Conservation (phyloP, 2,329 filamentous ascomycete species). For the Xylariaceae sp. region DNA sequence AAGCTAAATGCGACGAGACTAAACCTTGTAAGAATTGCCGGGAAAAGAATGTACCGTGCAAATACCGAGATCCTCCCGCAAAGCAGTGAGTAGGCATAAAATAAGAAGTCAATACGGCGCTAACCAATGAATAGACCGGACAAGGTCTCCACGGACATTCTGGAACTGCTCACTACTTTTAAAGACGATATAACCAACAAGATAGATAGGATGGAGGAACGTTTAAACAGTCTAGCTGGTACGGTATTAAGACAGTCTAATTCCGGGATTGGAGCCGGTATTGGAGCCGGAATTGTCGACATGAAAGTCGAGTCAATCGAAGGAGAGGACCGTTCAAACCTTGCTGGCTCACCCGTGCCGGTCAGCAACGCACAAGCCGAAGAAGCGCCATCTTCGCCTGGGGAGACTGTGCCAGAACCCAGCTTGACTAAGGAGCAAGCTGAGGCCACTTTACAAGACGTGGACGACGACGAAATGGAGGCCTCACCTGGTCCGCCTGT, state of each 20-base stretch:
- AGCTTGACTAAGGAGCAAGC: slow-evolving; percentile 36
- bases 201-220: slow-evolving; percentile 38
- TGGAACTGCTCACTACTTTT: slow-evolving; percentile 53
- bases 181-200: slow-evolving; percentile 42
- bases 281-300: slow-evolving; percentile 12
- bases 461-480: slow-evolving; percentile 52
- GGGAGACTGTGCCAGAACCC: slow-evolving; percentile 32
- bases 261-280: slow-evolving; percentile 26
- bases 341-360: slow-evolving; percentile 26
- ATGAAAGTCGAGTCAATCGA: slow-evolving; percentile 40
- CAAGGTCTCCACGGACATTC: slow-evolving; percentile 62
- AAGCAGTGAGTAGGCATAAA: slow-evolving; percentile 70
- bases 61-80: slow-evolving; percentile 87
- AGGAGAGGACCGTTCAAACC: slow-evolving; percentile 34
- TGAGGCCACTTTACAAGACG: slow-evolving; percentile 38
- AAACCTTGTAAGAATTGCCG: slow-evolving; percentile 84
- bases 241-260: slow-evolving; percentile 31
- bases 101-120: slow-evolving; percentile 3
- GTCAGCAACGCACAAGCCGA: slow-evolving; percentile 25
- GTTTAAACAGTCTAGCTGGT: slow-evolving; percentile 44
- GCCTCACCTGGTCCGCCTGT: slow-evolving; percentile 55
- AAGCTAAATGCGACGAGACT: slow-evolving; percentile 89
- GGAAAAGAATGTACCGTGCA: slow-evolving; percentile 81
- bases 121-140: slow-evolving; percentile 50
- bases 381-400: slow-evolving; percentile 35